These are phyloP conservation scores for Zychaea mexicana DNA, from an alignment of 371 early-diverging fungal genomes.

Conservation along the genomic window DNA sequence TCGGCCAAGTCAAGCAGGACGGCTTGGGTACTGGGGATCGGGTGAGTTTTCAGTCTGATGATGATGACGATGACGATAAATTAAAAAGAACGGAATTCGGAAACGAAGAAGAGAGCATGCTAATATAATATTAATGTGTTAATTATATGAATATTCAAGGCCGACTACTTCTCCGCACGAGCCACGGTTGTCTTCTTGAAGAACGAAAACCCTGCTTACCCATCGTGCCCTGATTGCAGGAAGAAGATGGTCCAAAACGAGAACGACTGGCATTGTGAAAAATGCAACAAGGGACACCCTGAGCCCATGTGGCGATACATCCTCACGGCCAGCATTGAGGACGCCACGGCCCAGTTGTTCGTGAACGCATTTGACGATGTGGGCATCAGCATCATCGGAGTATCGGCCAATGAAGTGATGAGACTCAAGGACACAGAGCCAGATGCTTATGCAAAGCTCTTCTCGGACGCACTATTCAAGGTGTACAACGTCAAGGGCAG, in stretches of 20 bases:
- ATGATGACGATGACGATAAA: background rate
- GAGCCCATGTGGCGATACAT: slow-evolving; percentile 85
- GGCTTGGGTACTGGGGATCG: slow-evolving; percentile 69
- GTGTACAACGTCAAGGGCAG: slow-evolving; percentile 72
- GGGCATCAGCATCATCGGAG: slow-evolving; percentile 70
- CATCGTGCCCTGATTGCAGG: slow-evolving; percentile 91
- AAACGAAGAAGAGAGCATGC: background rate
- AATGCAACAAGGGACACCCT: slow-evolving; percentile 73
- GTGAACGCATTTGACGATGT: slow-evolving; percentile 86
- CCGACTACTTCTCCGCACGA: slow-evolving; percentile 71
- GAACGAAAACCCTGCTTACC: slow-evolving; percentile 72
- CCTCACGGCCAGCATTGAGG: slow-evolving; percentile 69
- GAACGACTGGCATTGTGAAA: slow-evolving; percentile 91
- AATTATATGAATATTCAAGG: too few relatives aligned
- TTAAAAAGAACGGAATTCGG: background rate
- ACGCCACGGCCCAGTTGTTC: slow-evolving; percentile 84
- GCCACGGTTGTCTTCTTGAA: slow-evolving; percentile 70
- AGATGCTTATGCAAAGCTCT: slow-evolving; percentile 33
- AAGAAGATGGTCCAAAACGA: slow-evolving; percentile 83
- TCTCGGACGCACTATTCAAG: slow-evolving; percentile 67
- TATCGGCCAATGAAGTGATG: slow-evolving; percentile 71
- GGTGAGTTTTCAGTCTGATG: slow-evolving; percentile 11
- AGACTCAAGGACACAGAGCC: slow-evolving; percentile 49
- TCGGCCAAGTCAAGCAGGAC: slow-evolving; percentile 71
- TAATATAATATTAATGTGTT: background rate